Evolutionary conservation across 257 asterid species (phyloP).

Genomic region (Apocynum venetum): DNA sequence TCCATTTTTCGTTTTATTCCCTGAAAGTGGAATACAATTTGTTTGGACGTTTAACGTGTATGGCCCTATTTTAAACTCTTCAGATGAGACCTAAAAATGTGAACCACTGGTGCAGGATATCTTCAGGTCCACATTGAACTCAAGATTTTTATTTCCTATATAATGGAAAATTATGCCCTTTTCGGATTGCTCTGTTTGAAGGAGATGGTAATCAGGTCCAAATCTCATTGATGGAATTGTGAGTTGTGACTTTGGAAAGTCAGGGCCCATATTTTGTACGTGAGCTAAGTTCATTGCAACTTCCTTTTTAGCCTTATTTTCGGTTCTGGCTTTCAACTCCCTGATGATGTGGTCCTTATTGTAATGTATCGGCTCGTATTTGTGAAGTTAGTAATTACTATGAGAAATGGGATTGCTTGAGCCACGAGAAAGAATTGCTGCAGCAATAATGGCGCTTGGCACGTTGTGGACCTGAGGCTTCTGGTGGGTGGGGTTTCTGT

Average conservation of each 20-base stretch:
- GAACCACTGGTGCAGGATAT: not conserved
- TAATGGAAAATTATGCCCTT: not conserved
- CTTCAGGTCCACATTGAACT: not conserved
- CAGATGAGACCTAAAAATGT: not conserved
- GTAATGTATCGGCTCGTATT: not conserved
- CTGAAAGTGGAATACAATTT: not conserved
- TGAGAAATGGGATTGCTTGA: not conserved
- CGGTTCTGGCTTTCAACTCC: not conserved
- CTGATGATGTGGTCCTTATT: not conserved
- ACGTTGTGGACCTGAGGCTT: conserved; percentile 15
- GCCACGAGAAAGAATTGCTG: not conserved
- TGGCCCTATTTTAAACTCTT: not conserved
- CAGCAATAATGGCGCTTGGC: not conserved
- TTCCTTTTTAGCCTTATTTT: not conserved
- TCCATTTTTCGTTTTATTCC: not conserved
- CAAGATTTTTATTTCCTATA: not conserved
- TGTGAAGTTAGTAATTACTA: not conserved
- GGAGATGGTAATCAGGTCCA: not conserved
- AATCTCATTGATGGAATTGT: not conserved
- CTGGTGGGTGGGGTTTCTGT: conserved; percentile 8
- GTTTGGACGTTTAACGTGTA: not conserved
- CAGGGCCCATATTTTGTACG: not conserved
- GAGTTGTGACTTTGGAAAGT: not conserved
- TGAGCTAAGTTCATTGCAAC: not conserved
- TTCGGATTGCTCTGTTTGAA: not conserved